A percentile compares a stretch with the other conserved stretches of the same genome.
phyloP scores from a whole-genome alignment of 768 basidiomycete species.

The Termitomyces sp. region DNA sequence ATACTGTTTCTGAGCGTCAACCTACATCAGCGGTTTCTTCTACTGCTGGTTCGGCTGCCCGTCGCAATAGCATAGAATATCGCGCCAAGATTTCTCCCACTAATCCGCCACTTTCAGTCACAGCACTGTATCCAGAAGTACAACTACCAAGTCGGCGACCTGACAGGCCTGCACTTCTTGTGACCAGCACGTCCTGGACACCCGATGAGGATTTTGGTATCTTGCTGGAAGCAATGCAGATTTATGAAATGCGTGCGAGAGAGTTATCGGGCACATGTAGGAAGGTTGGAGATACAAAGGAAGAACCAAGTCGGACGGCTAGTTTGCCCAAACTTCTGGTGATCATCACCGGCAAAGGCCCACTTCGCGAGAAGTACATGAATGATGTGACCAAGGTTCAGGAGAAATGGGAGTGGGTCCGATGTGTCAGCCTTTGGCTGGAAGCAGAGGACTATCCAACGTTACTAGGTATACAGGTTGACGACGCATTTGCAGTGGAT shows the following conservation, averaged over 20 bases:
- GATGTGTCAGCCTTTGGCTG: slow-evolving; percentile 82
- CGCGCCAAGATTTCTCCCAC: slow-evolving; percentile 9
- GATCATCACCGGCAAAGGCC: slow-evolving; percentile 89
- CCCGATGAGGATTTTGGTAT: slow-evolving; percentile 93
- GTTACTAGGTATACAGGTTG: slow-evolving; percentile 56
- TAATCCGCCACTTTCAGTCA: slow-evolving; percentile 21
- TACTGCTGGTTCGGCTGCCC: slow-evolving; percentile 8
- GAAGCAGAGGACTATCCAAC: slow-evolving; percentile 87
- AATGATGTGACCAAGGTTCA: slow-evolving; percentile 53
- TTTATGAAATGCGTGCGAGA: slow-evolving; percentile 61
- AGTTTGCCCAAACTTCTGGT: slow-evolving; percentile 73
- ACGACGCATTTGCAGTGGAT: background rate
- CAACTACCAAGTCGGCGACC: slow-evolving; percentile 45
- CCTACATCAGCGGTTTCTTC: slow-evolving; percentile 12
- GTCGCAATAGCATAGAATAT: slow-evolving; percentile 11
- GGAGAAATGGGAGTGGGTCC: slow-evolving; percentile 69
- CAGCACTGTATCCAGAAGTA: slow-evolving; percentile 27
- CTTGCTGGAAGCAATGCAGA: slow-evolving; percentile 66
- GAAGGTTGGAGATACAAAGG: background rate
- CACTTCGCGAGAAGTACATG: slow-evolving; percentile 73
- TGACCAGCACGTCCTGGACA: slow-evolving; percentile 97
- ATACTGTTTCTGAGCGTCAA: slow-evolving; percentile 25
- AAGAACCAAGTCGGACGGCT: slow-evolving; percentile 9
- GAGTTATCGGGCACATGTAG: slow-evolving; percentile 15
- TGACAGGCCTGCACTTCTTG: slow-evolving; percentile 80